Conservation (phyloP, 148 eudicot genomes). For the Diospyros kaki region DNA sequence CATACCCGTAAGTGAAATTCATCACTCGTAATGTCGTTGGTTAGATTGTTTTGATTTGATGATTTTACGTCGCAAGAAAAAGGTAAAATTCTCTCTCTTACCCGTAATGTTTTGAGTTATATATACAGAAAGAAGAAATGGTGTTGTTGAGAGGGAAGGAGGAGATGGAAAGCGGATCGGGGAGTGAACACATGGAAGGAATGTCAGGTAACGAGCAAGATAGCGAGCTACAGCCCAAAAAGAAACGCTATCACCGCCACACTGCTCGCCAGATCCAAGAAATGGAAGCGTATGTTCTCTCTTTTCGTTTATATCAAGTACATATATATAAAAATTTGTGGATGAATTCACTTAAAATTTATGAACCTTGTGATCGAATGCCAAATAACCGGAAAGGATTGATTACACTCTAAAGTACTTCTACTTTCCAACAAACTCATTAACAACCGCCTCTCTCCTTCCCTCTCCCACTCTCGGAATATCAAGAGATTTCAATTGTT, state of each 20-base stretch:
- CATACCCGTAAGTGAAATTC: constrained; percentile 39
- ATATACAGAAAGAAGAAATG: constrained; percentile 54
- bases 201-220: constrained; percentile 73
- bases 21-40: too few relatives aligned
- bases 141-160: constrained; percentile 48
- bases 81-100: too few relatives aligned
- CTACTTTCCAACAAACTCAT: neutral
- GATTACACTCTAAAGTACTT: neutral
- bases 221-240: constrained; percentile 42
- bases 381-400: neutral
- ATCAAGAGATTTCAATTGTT: too few relatives aligned
- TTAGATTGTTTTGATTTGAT: too few relatives aligned
- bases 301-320: neutral
- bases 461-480: too few relatives aligned
- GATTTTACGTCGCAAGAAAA: too few relatives aligned
- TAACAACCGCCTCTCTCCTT: neutral
- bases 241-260: constrained; percentile 94
- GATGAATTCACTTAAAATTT: neutral
- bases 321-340: neutral
- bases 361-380: too few relatives aligned
- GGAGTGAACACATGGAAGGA: constrained; percentile 72
- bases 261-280: constrained; percentile 97
- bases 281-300: constrained; percentile 73
- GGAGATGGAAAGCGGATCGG: constrained; percentile 73
- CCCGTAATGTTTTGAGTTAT: too few relatives aligned